Conservation (phyloP, 768 basidiomycete genomes). For the Obba rivulosa region DNA sequence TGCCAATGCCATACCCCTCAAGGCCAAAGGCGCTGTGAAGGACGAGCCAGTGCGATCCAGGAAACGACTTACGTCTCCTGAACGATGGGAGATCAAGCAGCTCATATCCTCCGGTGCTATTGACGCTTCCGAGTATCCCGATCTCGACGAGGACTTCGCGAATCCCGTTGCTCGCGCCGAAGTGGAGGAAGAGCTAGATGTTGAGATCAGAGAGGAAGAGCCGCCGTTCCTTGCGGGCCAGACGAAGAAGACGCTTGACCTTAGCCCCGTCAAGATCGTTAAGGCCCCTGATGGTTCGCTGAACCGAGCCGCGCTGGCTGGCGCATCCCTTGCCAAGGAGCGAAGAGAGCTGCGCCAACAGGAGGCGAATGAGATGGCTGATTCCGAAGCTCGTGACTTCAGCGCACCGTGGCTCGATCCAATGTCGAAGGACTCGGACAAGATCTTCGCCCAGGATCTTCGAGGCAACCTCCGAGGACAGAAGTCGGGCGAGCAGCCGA, state of each 20-base stretch:
- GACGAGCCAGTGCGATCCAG: conserved; percentile 65
- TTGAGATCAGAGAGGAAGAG: conserved; percentile 95
- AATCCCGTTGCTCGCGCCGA: conserved; percentile 77
- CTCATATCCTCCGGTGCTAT: conserved; percentile 93
- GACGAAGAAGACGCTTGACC: conserved; percentile 90
- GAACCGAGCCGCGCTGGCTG: conserved; percentile 91
- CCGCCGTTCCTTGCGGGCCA: conserved; percentile 95
- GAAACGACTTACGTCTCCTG: conserved; percentile 89
- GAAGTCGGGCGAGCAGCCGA: conserved; percentile 75
- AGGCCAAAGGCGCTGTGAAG: conserved; percentile 34
- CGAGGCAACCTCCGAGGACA: conserved; percentile 78
- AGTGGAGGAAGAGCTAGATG: conserved; percentile 94
- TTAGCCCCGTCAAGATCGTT: conserved; percentile 96
- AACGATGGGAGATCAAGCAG: conserved; percentile 99
- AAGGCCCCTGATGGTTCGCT: conserved; percentile 98
- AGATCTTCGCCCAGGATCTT: conserved; percentile 89
- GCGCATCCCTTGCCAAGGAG: conserved; percentile 92
- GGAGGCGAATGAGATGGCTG: conserved; percentile 90
- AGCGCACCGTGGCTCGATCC: conserved; percentile 97
- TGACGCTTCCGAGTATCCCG: conserved; percentile 89
- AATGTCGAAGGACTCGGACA: conserved; percentile 86
- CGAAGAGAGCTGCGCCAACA: conserved; percentile 91
- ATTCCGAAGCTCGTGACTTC: conserved; percentile 92
- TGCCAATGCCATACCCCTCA: conserved; percentile 82
- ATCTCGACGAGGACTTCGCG: conserved; percentile 80